Evolutionary conservation across 148 eudicot species (phyloP).

Genomic region (Vaccinium macrocarpon): DNA sequence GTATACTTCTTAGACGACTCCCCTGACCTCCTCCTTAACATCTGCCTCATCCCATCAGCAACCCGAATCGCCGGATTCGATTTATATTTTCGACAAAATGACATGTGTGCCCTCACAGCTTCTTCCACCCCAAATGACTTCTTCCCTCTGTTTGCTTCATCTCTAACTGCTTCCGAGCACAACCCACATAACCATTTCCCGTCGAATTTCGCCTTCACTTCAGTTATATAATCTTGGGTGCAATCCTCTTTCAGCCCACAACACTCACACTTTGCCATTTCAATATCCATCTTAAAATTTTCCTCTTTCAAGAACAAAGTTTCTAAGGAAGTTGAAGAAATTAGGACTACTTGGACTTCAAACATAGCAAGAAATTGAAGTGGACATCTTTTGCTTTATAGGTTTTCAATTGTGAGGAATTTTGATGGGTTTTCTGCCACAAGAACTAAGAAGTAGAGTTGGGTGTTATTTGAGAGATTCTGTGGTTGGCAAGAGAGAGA

Average conservation of each 20-base stretch:
- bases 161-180: slow-evolving; percentile 74
- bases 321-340: not conserved
- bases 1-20: slow-evolving; percentile 31
- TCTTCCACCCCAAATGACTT: slow-evolving; percentile 35
- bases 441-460: slow-evolving; percentile 7
- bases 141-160: slow-evolving; percentile 43
- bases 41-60: slow-evolving; percentile 70
- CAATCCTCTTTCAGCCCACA: slow-evolving; percentile 82
- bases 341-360: not conserved
- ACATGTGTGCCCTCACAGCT: slow-evolving; percentile 71
- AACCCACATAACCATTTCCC: slow-evolving; percentile 85
- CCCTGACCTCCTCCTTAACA: slow-evolving; percentile 60
- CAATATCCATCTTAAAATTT: slow-evolving; percentile 43
- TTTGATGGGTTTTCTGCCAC: slow-evolving; percentile 11
- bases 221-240: slow-evolving; percentile 61
- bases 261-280: slow-evolving; percentile 63
- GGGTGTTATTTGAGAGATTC: not conserved
- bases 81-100: slow-evolving; percentile 59
- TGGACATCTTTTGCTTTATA: not conserved
- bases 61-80: slow-evolving; percentile 64
- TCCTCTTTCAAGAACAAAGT: not conserved
- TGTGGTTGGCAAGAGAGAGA: not conserved
- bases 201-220: slow-evolving; percentile 55
- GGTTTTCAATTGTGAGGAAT: not conserved
- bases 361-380: not conserved